Evolutionary conservation across 176 grass and related monocot genomes (phyloP), one percentile per base, ranked within the genome.

Genomic region (Triticum timopheevii): DNA sequence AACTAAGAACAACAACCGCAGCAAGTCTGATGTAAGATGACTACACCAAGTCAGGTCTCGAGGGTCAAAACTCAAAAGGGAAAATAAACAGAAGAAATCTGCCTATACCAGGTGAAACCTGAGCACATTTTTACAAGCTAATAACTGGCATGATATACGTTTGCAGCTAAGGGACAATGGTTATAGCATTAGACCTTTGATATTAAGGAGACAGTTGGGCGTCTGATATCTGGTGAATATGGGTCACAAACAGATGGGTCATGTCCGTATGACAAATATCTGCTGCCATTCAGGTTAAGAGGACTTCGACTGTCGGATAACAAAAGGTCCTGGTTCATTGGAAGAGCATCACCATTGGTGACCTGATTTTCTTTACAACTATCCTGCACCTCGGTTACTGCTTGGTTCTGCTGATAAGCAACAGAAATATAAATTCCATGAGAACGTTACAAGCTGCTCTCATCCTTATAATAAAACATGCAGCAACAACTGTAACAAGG

Each of bases 181-280:
- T 44, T 47, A 50, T 25, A 62, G 9, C 28, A 73, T 50, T 86
- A 59, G 34, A 97, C 95, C 90, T 97, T 86, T 66, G 88, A 59
- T 66, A 97, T 54, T 69, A 94, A 49, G 22, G 63, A 58, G 68
- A 80, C 86, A n/a, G 77, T 34, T 77, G 87, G 15, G 36, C 52
- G 80, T n/a, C 90, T 77, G 11, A 79, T 49, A 11, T 86, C 83
- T 69, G 87, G 75, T 33, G 90, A 80, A 50, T 77, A 89, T 67
- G 78, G 81, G 38, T 76, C 79, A 31, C 68, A 76, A 23, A 85
- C 8, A 82, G 91, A 76, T 27, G 87, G 87, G 80, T 90, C 79
- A 35, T 47, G 81, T 82, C 90, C 90, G 52, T 94, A 89, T 39
- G 87, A 78, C 17, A 90, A 64, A 38, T 92, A 75, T 82, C 66